Evolutionary conservation across 257 asterid species (phyloP), one percentile per base, ranked within the genome.

Genomic region (Solanum ahanhuiri): DNA sequence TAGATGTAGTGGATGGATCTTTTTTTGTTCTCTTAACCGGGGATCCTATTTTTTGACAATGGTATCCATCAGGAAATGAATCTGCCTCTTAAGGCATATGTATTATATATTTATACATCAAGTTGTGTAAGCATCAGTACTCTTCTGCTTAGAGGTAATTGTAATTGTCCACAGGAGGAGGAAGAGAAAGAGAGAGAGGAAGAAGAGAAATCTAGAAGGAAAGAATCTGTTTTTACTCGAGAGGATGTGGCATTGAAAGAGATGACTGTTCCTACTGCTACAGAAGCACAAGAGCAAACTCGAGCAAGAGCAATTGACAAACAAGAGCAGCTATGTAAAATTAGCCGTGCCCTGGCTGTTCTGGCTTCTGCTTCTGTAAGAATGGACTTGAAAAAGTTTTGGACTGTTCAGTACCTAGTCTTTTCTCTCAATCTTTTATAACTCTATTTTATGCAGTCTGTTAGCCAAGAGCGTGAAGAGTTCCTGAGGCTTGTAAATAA

Each of bases 341-440:
- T 95, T 82, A 95, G 98, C 86, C 96, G 92, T 34, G 98, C 98
- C 86, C 91, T 94, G 88, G 98, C 98, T 90, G 96, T 95, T 89
- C 88, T 95, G 54, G 97, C 98, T 87, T 93, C 98, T 86, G 98
- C 98, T 81, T 94, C 98, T 75, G 98, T 94, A 93, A 93, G 92
- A 60, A 85, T 76, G 54, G 28, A 17, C 30, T 15, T 20, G 37
- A 51, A 51, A 37, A 34, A 25, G 28, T 48, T 79, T 45, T 79
- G 67, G 10, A 79, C 28, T 48, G 28, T 79, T 45, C 37, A 45
- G 17, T 79, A 45, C 66, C 28, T 17, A 35, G 41, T 79, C 18
- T 48, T 79, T 34, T 45, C 11, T 75, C 83, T 85, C 72, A 85
- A 79, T 87, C 82, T 83, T 83, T 88, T 87, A 48, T 31, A 25